A percentile compares a stretch with the other conserved stretches of the same genome.
Evolutionary conservation across 306 rosid species (phyloP).

Genomic region (Castanopsis chinensis): DNA sequence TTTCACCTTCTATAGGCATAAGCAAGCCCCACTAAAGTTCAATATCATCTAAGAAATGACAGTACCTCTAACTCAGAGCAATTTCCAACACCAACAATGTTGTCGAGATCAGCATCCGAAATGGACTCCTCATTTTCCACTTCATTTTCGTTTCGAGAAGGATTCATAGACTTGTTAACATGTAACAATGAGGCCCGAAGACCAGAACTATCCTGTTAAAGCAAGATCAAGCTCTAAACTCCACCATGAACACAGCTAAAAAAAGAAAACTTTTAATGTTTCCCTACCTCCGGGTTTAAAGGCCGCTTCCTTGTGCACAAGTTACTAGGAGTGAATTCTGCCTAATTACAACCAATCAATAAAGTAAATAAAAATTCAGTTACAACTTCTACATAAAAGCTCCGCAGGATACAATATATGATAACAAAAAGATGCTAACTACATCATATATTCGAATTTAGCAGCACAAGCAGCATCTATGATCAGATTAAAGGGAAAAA

Average conservation of each 20-base stretch:
- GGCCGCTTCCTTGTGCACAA: constrained; percentile 78
- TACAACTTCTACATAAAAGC: constrained; percentile 8
- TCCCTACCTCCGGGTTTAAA: constrained; percentile 53
- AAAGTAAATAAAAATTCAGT: constrained; percentile 17
- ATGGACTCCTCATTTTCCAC: constrained; percentile 57
- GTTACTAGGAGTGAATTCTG: constrained; percentile 78
- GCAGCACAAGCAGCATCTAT: background rate
- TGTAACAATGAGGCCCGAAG: constrained; percentile 43
- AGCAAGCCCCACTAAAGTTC: constrained; percentile 16
- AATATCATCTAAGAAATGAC: constrained; percentile 16
- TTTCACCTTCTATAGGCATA: constrained; percentile 17
- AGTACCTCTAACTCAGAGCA: constrained; percentile 83
- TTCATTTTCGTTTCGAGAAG: constrained; percentile 54
- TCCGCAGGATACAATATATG: constrained; percentile 8
- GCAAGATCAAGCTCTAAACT: constrained; percentile 14
- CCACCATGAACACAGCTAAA: constrained; percentile 3
- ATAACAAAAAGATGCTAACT: constrained; percentile 11
- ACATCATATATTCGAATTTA: background rate
- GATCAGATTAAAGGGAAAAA: background rate
- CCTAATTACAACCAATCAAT: constrained; percentile 44
- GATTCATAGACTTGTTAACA: constrained; percentile 38
- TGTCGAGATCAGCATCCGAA: constrained; percentile 74
- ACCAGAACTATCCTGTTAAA: constrained; percentile 43
- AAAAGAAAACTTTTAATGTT: background rate
- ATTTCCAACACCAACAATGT: constrained; percentile 81